These are phyloP conservation scores for Penicillium waksmanii DNA, from an alignment of 495 filamentous ascomycete genomes.

Conservation along the genomic window DNA sequence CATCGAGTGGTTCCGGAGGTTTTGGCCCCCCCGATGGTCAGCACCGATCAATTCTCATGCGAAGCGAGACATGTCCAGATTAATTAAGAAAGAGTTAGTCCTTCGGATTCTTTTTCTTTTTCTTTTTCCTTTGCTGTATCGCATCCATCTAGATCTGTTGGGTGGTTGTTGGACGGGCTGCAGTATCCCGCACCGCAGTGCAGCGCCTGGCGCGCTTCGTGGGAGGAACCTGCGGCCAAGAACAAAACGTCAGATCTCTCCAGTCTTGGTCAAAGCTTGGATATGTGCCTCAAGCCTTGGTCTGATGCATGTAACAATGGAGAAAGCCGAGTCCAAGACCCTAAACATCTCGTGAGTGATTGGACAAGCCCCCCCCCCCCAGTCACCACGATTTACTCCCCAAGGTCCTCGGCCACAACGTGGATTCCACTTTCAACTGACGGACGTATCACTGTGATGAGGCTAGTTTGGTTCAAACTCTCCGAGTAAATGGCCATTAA, in stretches of 20 bases:
- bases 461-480: not conserved
- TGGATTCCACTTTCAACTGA: conserved; percentile 2
- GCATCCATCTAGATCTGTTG: not conserved
- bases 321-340: not conserved
- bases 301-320: not conserved
- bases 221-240: not conserved
- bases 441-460: not conserved
- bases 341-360: conserved; percentile 13
- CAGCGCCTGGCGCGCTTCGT: not conserved
- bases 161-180: not conserved
- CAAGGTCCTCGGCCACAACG: conserved; percentile 27
- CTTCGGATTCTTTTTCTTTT: not conserved
- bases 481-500: not conserved
- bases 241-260: conserved; percentile 3
- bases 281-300: not conserved
- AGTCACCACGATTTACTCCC: conserved; percentile 16
- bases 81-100: no score
- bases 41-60: not conserved
- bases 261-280: conserved; percentile 8
- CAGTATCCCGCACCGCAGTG: not conserved
- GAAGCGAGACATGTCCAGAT: no score
- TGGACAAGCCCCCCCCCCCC: conserved; percentile 11
- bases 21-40: conserved; percentile 3
- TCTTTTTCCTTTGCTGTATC: not conserved
- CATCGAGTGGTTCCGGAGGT: conserved; percentile 2